phyloP scores from a whole-genome alignment of 148 eudicot genomes.

The Vaccinium corymbosum region DNA sequence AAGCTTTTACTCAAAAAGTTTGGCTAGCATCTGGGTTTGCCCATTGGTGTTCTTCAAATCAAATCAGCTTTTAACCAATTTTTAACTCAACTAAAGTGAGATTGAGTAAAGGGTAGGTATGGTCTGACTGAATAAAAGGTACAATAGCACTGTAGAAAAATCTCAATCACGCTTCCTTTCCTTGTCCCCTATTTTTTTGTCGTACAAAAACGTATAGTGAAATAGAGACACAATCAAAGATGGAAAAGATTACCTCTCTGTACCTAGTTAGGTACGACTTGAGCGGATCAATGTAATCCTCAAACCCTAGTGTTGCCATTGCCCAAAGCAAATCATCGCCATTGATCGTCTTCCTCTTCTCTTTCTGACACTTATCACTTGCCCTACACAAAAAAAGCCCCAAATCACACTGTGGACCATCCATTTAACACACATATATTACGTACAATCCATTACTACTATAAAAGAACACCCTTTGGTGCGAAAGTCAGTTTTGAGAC shows the following conservation, averaged over 20 bases:
- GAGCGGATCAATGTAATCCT: conserved; percentile 80
- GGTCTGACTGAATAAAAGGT: neutral
- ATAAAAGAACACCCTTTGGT: neutral
- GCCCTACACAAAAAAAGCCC: conserved; percentile 44
- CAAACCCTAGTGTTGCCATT: conserved; percentile 91
- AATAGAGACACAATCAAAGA: neutral
- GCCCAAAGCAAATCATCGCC: conserved; percentile 99
- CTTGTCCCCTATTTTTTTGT: neutral
- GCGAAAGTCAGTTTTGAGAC: neutral
- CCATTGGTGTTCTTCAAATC: neutral
- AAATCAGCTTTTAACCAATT: neutral
- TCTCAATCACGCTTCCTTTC: neutral
- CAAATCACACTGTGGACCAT: conserved; percentile 6
- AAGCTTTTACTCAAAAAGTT: neutral
- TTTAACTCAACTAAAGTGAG: neutral
- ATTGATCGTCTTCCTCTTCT: conserved; percentile 90
- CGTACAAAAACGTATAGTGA: neutral
- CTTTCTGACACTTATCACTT: conserved; percentile 87
- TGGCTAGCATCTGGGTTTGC: neutral
- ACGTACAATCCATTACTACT: neutral
- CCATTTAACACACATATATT: neutral
- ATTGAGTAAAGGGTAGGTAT: neutral
- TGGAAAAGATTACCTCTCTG: conserved; percentile 55
- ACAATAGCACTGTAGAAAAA: neutral
- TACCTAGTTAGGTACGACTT: conserved; percentile 73